Evolutionary conservation across 2,329 filamentous ascomycete species (phyloP), one percentile per base, ranked within the genome.

Genomic region (Claviceps lovelessii): DNA sequence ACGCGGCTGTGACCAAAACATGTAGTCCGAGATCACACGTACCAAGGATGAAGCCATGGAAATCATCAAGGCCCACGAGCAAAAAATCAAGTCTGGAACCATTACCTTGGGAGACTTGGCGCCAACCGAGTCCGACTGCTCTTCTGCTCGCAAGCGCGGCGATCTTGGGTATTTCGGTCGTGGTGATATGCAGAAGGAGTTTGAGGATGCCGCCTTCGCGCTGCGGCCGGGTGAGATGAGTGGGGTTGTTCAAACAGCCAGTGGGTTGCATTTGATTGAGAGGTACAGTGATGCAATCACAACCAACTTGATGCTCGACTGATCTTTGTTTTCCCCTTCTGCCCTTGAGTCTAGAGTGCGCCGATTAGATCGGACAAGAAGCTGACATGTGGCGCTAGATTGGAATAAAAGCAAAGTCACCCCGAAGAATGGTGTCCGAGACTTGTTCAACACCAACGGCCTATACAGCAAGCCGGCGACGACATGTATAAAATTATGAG

Each of bases 181-280:
- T 64, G 89, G 90, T 33, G 91, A 97, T 65, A 98, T 98, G 93
- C 93, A 98, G 70, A 91, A 90, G 75, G 91, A 96, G 72, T 98
- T 98, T 66, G 93, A 98, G 73, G 89, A 96, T 55, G 90, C 90
- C 5, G 86, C 93, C 1, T 98, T 98, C 72, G 84, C 80, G n/a
- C 76, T 98, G 54, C 80, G 90, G 70, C 84, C 85, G 2, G 90
- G 90, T 39, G 81, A 96, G 71, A 83, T 97, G 65, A 96, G 90
- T 71, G 77, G 79, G 49, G 77, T 96, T 42, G 86, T 97, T 13
- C 87, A 95, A 71, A 96, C 93, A 44, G 90, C 90, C 51, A 96
- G 90, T 53, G 93, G 93, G 1, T 76, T 97, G 65, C 93, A 98
- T 73, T 76, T 98, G 72, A 98, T 98, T 72, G 86, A 97, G 74